Base-by-base conservation (phyloP, 2,329 filamentous ascomycete genomes). In the Nothophoma quercina region DNA sequence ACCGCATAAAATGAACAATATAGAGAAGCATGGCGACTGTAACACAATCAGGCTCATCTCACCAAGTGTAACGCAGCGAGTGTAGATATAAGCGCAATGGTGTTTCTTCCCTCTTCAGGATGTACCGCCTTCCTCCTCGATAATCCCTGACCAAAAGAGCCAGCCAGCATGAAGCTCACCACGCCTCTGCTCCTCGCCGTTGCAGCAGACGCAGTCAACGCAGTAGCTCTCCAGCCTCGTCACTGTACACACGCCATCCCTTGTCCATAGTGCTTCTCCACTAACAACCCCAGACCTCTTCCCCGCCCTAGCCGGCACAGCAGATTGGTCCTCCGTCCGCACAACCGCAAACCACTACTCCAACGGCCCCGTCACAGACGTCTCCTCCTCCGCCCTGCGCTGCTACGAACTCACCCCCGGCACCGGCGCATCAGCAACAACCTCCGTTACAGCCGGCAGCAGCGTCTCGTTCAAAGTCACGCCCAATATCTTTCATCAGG, bases 401-500 rank as follows among this genome's bases (percentile, higher is more conserved):
- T 75, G 72, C 64, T 73, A 72, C 55, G 64, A 66, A 41, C 57
- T 67, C 50, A 59, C 56, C 10, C 60, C 65, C 0, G 60, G 62
- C 32, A 57, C 54, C 13, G 61, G 52, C 4, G 55, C 59, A 2
- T 42, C 62, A 23, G 51, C 52, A 25, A 64, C 56, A 7, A 53
- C 62, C 35, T 62, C 42, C 10, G 70, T 72, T 4, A 64, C 62
- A 10, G 70, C 71, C 3, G 72, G 72, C 10, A 58, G 56, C 35
- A 63, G 48, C n/a, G 65, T 75, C 1, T 60, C 58, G 18, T 75
- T 74, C 67, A 72, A 64, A 23, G 63, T 67, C 2, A 58, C 40
- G 15, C 61, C 65, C 9, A 63, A 64, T 28, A 69, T 75, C 43
- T 69, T 65, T 47, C 72, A 74, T 47, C 71, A 64, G 4, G 72